Base-by-base conservation (phyloP, 495 filamentous ascomycete genomes). In the Neurospora terricola region DNA sequence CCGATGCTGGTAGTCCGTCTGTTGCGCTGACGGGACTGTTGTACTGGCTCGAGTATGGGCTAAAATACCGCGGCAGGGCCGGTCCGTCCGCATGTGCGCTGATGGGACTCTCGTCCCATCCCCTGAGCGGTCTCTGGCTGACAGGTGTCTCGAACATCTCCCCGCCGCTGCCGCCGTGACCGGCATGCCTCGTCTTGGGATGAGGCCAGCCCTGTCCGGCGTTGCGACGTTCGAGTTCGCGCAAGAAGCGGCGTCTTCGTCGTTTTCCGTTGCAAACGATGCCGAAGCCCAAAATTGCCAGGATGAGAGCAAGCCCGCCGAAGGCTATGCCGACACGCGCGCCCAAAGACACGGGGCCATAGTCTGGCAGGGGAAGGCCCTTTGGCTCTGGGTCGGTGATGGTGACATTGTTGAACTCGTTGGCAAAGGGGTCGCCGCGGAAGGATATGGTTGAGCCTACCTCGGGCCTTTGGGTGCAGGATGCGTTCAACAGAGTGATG, bases 251-350 rank as follows among this genome's bases (percentile, higher is more conserved):
- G 30, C 82, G 81, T 42, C 85, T 78, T 27, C 84, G 80, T 18
- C 84, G 82, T 74, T 85, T 86, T 34, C 87, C 86, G 69, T 81
- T 83, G 71, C 83, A 80, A 18, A 88, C 80, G 68, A 88, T 80
- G 72, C 79, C 81, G 72, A 80, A 84, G 68, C 86, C 86, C 21
- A 76, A 39, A 1, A 84, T 14, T n/a, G 75, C 73, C 16, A 88
- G 81, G 71, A 86, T 48, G 1, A 85, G 72, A n/a, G 82, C 77
- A 2, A 87, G 72, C 2, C 77, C 83, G n/a, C 81, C 86, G 70
- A 86, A 80, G 40, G 82, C 85, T 45, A 89, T 84, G 73, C 87
- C 87, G 10, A 87, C 84, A 48, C 86, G 84, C 2, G 84, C 84
- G 14, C 85, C 86, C 27, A 86, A 80, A 6, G 80, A 81, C 16